A percentile compares a stretch with the other conserved stretches of the same genome.
Conservation (phyloP, 192 early-diverging fungal genomes). For the Haplosporangium gracile region DNA sequence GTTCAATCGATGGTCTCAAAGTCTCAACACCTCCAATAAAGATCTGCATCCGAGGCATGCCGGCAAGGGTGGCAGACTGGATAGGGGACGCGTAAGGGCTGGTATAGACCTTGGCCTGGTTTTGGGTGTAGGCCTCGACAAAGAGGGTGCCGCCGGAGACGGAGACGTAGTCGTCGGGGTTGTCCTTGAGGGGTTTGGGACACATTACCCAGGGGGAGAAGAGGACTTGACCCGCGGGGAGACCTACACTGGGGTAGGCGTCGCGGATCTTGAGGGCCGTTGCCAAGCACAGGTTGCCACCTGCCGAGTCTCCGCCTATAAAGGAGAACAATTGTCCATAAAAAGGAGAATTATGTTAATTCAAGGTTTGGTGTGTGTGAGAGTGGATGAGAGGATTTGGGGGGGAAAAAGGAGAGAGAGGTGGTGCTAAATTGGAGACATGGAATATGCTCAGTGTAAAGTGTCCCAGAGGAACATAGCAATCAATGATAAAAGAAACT, state of each 20-base stretch:
- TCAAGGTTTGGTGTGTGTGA: neutral
- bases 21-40: constrained; percentile 43
- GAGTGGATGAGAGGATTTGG: neutral
- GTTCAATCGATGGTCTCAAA: constrained; percentile 43
- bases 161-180: constrained; percentile 36
- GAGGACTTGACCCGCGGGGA: constrained; percentile 44
- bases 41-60: constrained; percentile 36
- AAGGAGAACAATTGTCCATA: neutral
- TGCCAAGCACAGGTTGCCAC: constrained; percentile 48
- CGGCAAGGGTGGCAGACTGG: constrained; percentile 13
- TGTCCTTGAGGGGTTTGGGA: constrained; percentile 34
- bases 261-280: constrained; percentile 49
- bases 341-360: neutral
- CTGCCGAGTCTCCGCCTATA: constrained; percentile 53
- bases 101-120: constrained; percentile 20
- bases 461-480: neutral
- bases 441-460: neutral
- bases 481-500: neutral
- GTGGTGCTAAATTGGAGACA: too few relatives aligned
- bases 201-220: constrained; percentile 56
- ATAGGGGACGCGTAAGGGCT: constrained; percentile 39
- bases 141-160: constrained; percentile 9
- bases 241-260: constrained; percentile 20
- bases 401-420: neutral
- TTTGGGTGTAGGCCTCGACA: constrained; percentile 40